These are phyloP conservation scores for Staphylotrichum longicolle DNA, from an alignment of 495 filamentous ascomycete species.

Conservation along the genomic window DNA sequence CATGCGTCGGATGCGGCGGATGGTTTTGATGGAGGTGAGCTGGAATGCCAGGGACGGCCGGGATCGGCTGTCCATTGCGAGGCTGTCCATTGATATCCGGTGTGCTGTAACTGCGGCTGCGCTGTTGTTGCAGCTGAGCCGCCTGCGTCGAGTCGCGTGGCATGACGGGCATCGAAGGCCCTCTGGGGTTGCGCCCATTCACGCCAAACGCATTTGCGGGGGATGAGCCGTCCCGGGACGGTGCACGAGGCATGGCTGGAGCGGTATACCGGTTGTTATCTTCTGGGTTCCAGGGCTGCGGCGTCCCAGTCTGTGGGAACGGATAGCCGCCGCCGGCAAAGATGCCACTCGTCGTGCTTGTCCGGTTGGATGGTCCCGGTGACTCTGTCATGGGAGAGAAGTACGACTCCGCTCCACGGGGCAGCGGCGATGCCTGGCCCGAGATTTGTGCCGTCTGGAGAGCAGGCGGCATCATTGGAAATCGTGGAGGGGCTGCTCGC, in stretches of 20 bases:
- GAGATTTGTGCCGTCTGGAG: slow-evolving; percentile 65
- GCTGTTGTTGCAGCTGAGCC: slow-evolving; percentile 54
- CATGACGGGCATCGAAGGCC: slow-evolving; percentile 82
- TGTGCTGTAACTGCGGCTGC: slow-evolving; percentile 61
- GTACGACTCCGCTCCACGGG: slow-evolving; percentile 66
- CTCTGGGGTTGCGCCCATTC: slow-evolving; percentile 65
- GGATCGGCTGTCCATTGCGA: slow-evolving; percentile 39
- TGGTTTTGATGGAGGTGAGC: slow-evolving; percentile 45
- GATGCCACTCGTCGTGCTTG: slow-evolving; percentile 58
- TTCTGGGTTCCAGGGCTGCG: slow-evolving; percentile 60
- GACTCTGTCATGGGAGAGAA: slow-evolving; percentile 88
- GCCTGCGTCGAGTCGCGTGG: slow-evolving; percentile 53
- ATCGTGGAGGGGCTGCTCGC: slow-evolving; percentile 62
- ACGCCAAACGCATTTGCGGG: slow-evolving; percentile 57
- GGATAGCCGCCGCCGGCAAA: slow-evolving; percentile 65
- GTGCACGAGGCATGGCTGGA: slow-evolving; percentile 74
- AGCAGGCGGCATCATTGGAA: slow-evolving; percentile 58
- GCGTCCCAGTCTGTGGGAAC: slow-evolving; percentile 72
- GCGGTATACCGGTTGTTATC: slow-evolving; percentile 80
- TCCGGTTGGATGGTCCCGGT: slow-evolving; percentile 69
- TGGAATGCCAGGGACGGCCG: slow-evolving; percentile 58
- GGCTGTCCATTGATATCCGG: slow-evolving; percentile 56
- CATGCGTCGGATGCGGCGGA: slow-evolving; percentile 50
- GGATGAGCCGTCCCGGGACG: slow-evolving; percentile 72
- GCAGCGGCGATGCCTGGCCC: slow-evolving; percentile 43